Percentiles rank a stretch among this genome's conserved stretches.
Evolutionary conservation across 2,329 filamentous ascomycete genomes (phyloP).

Genomic region (Pseudogymnoascus sp.): DNA sequence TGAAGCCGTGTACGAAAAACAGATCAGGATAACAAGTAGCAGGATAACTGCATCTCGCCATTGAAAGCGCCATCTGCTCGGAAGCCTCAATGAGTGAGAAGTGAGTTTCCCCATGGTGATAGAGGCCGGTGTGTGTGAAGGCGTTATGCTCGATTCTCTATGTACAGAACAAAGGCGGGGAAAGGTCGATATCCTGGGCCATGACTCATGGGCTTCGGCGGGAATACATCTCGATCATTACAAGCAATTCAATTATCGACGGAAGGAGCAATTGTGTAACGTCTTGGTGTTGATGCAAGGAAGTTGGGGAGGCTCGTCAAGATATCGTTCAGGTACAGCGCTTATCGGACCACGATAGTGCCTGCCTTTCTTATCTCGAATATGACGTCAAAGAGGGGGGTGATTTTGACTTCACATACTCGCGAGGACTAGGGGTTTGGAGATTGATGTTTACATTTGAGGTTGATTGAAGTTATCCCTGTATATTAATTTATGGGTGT

Average conservation of each 20-base stretch:
- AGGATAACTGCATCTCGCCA: background rate
- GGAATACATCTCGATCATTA: background rate
- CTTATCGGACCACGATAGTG: background rate
- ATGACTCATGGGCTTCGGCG: background rate
- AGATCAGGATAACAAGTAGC: background rate
- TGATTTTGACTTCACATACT: constrained; percentile 3
- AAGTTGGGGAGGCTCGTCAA: background rate
- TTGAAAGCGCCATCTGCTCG: background rate
- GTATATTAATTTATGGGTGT: background rate
- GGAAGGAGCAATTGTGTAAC: constrained; percentile 2
- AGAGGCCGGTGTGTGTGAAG: background rate
- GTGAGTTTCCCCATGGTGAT: background rate
- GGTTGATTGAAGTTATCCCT: background rate
- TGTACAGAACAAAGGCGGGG: background rate
- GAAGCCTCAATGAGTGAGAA: background rate
- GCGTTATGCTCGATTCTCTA: background rate
- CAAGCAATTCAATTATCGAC: background rate
- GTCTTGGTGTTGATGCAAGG: background rate
- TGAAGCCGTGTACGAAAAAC: background rate
- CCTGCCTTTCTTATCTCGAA: background rate
- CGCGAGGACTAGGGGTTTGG: background rate
- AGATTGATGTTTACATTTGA: background rate
- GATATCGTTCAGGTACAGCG: background rate
- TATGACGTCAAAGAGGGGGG: background rate
- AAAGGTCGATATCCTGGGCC: background rate